These are phyloP conservation scores for Salinomyces thailandicus DNA, from an alignment of 2,329 filamentous ascomycete species.

Conservation along the genomic window DNA sequence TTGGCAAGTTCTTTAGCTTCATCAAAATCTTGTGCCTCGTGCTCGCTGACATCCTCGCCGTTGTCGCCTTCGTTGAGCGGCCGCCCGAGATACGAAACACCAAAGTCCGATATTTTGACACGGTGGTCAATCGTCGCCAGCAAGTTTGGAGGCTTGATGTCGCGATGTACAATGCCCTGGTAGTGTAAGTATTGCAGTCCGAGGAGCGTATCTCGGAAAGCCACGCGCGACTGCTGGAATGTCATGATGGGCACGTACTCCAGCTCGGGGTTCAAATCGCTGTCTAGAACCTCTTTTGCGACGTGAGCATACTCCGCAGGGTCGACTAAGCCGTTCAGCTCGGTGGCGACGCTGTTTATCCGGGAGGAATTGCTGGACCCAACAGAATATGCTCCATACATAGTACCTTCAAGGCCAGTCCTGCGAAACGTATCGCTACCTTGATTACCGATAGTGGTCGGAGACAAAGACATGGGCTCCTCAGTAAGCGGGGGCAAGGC, in stretches of 20 bases:
- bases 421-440: conserved; percentile 7
- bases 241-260: conserved; percentile 92
- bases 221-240: conserved; percentile 65
- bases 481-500: conserved; percentile 17
- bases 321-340: conserved; percentile 1
- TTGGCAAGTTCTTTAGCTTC: conserved; percentile 95
- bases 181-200: conserved; percentile 76
- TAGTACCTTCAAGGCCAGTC: conserved; percentile 60
- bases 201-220: conserved; percentile 85
- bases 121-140: conserved; percentile 74
- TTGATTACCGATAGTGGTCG: conserved; percentile 1
- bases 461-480: conserved; percentile 16
- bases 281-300: conserved; percentile 41
- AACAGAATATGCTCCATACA: conserved; percentile 61
- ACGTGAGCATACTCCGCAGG: conserved; percentile 10
- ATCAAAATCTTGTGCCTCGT: conserved; percentile 77
- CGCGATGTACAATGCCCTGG: conserved; percentile 42
- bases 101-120: conserved; percentile 98
- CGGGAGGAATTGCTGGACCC: conserved; percentile 34
- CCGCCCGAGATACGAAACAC: conserved; percentile 90
- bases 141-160: conserved; percentile 62
- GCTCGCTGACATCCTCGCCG: conserved; percentile 60
- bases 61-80: conserved; percentile 56
- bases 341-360: conserved; percentile 61
- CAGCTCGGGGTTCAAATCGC: conserved; percentile 72